Conservation (phyloP, 2,329 filamentous ascomycete genomes). For the Alternaria gaisen region DNA sequence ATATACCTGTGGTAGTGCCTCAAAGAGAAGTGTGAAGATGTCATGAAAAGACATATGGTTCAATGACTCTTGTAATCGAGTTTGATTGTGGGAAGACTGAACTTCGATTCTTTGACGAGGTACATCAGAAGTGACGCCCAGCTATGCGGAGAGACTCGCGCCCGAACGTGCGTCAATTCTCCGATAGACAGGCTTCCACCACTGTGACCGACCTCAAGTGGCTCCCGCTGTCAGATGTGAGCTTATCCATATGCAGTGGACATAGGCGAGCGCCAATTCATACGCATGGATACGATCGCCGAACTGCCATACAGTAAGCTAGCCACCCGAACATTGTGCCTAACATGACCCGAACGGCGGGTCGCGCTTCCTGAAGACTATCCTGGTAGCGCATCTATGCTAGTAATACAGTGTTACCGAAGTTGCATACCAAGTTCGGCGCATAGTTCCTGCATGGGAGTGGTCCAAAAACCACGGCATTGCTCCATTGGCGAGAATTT, state of each 20-base stretch:
- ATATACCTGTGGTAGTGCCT: neutral
- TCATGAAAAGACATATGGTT: neutral
- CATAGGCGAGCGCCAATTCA: constrained; percentile 2
- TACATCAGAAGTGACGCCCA: neutral
- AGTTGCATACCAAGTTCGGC: constrained; percentile 32
- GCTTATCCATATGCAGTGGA: constrained; percentile 10
- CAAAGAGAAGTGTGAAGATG: neutral
- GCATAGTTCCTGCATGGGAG: constrained; percentile 39
- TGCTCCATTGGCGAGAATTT: constrained; percentile 7
- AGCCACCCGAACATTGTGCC: constrained; percentile 2
- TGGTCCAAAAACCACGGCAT: constrained; percentile 9
- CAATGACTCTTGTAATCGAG: neutral
- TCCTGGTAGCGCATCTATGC: constrained; percentile 11
- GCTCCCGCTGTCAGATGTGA: constrained; percentile 15
- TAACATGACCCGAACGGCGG: constrained; percentile 6
- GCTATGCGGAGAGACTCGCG: neutral
- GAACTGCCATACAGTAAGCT: constrained; percentile 8
- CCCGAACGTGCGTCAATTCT: neutral
- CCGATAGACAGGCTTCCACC: constrained; percentile 9
- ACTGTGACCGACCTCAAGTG: constrained; percentile 1
- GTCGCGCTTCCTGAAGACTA: constrained; percentile 1
- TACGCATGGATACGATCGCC: constrained; percentile 5
- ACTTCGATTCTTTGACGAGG: neutral
- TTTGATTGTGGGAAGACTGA: neutral
- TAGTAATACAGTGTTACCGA: constrained; percentile 21